Conservation (phyloP, 495 filamentous ascomycete species). For the Aspergillus ellipticus region DNA sequence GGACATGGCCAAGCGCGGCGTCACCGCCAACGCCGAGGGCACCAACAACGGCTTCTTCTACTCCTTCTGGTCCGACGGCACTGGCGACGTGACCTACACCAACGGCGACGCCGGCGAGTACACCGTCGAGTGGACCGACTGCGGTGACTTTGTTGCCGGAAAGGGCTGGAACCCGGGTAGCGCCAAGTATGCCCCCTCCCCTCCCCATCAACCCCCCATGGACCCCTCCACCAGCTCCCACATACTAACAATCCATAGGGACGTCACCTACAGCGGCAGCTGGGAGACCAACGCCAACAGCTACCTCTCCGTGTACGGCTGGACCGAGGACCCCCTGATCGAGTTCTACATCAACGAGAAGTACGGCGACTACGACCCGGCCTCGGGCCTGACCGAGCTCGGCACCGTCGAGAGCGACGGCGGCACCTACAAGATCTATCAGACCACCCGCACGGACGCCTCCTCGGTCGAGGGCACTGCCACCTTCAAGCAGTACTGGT, state of each 20-base stretch:
- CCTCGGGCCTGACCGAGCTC: constrained; percentile 38
- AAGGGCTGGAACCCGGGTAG: constrained; percentile 58
- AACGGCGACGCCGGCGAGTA: constrained; percentile 56
- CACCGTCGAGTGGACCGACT: constrained; percentile 50
- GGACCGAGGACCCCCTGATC: constrained; percentile 57
- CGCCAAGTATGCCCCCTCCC: constrained; percentile 27
- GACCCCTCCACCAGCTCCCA: neutral
- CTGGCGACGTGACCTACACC: constrained; percentile 48
- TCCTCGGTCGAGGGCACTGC: constrained; percentile 55
- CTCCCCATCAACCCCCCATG: neutral
- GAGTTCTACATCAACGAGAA: constrained; percentile 64
- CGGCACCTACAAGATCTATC: constrained; percentile 60
- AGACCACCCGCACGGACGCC: constrained; percentile 54
- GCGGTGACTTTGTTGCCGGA: constrained; percentile 59
- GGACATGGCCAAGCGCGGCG: constrained; percentile 26
- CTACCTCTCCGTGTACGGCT: constrained; percentile 61
- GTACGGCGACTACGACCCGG: constrained; percentile 52
- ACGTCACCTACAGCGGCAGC: constrained; percentile 50
- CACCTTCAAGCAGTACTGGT: constrained; percentile 62
- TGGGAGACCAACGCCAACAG: constrained; percentile 54
- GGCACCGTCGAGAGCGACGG: constrained; percentile 58
- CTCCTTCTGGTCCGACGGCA: constrained; percentile 59
- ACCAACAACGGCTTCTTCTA: constrained; percentile 58
- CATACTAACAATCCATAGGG: constrained; percentile 20
- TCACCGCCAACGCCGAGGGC: constrained; percentile 36